These are phyloP conservation scores for Senna tora DNA, from an alignment of 306 rosid genomes.

Conservation along the genomic window DNA sequence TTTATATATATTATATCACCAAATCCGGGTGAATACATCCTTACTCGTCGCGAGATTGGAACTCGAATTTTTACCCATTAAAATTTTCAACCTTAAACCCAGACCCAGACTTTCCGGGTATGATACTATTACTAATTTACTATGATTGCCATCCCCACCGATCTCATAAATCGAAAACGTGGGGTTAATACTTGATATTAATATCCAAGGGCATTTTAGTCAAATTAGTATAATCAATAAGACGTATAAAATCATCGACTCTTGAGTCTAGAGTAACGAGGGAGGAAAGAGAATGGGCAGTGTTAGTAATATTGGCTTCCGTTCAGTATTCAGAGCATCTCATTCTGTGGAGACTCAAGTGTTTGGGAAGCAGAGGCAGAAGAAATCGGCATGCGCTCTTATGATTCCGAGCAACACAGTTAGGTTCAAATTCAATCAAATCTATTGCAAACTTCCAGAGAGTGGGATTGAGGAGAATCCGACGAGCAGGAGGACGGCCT, in stretches of 20 bases:
- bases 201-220: conserved; percentile 45
- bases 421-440: conserved; percentile 33
- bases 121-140: too few relatives aligned
- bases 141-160: too few relatives aligned
- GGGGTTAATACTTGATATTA: not conserved
- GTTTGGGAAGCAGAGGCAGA: conserved; percentile 38
- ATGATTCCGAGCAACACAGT: conserved; percentile 23
- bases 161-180: not conserved
- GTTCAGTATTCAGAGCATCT: conserved; percentile 48
- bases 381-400: conserved; percentile 32
- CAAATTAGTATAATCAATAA: conserved; percentile 5
- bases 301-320: conserved; percentile 41
- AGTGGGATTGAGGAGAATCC: conserved; percentile 56
- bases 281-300: conserved; percentile 47
- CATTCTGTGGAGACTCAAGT: conserved; percentile 3
- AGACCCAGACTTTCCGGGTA: too few relatives aligned
- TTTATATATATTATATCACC: too few relatives aligned
- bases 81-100: too few relatives aligned
- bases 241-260: conserved; percentile 9
- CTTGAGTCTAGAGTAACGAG: not conserved
- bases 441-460: conserved; percentile 60
- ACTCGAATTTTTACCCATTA: too few relatives aligned
- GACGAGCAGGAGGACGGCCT: conserved; percentile 34
- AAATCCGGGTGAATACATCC: too few relatives aligned
- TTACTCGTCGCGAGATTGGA: too few relatives aligned